A percentile compares a stretch with the other conserved stretches of the same genome.
phyloP scores from a whole-genome alignment of 2,329 filamentous ascomycete species.

The Colletotrichum cuscutae region DNA sequence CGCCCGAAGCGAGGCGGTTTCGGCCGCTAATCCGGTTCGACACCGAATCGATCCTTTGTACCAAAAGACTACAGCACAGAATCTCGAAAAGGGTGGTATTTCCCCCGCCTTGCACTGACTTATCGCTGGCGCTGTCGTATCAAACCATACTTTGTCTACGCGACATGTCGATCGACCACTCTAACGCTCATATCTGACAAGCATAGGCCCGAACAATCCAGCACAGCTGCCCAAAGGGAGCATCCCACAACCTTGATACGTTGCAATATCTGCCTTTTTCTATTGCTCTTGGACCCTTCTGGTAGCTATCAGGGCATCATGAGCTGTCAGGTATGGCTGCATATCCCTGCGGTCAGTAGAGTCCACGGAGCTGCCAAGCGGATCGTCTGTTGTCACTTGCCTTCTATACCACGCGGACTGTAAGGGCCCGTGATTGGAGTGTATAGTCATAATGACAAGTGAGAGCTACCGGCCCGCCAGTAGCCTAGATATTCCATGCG shows the following conservation, averaged over 20 bases:
- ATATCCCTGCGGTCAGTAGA: background rate
- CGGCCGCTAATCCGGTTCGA: background rate
- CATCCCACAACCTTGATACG: constrained; percentile 20
- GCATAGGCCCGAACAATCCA: constrained; percentile 18
- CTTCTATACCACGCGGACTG: constrained; percentile 4
- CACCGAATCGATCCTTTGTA: background rate
- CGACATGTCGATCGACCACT: constrained; percentile 19
- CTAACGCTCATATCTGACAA: constrained; percentile 2
- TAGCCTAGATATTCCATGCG: background rate
- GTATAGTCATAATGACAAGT: background rate
- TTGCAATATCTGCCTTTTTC: constrained; percentile 22
- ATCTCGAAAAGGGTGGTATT: background rate
- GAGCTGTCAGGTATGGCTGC: background rate
- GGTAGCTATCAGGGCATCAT: background rate
- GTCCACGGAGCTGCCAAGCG: constrained; percentile 8
- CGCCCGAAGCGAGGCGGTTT: constrained; percentile 6
- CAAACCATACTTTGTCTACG: constrained; percentile 6
- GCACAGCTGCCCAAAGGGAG: constrained; percentile 7
- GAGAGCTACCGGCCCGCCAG: background rate
- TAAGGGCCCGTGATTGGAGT: background rate
- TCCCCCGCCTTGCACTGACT: constrained; percentile 19
- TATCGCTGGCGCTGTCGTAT: background rate
- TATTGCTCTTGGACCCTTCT: background rate
- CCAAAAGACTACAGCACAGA: background rate
- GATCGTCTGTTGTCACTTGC: constrained; percentile 12